Evolutionary conservation across 176 grass and related monocot species (phyloP).

Genomic region (Cenchrus purpureus): DNA sequence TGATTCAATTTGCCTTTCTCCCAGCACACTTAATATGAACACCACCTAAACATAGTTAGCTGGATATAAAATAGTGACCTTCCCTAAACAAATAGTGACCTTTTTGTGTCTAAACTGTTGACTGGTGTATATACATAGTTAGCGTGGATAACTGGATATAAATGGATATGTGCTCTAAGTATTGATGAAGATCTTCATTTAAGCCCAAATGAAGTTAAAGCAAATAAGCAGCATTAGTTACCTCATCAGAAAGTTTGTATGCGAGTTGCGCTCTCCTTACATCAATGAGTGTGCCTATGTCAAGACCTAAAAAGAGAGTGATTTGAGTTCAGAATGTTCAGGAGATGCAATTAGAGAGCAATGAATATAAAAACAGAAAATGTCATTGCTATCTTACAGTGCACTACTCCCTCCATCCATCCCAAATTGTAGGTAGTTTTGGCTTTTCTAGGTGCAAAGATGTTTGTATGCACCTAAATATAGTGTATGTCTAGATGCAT

Average conservation of each 20-base stretch:
- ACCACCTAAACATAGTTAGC: conserved; percentile 26
- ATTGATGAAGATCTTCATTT: neutral
- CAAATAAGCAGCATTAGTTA: conserved; percentile 42
- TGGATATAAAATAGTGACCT: conserved; percentile 29
- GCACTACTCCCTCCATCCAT: neutral
- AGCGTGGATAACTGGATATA: conserved; percentile 16
- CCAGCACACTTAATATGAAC: conserved; percentile 3
- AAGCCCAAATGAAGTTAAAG: conserved; percentile 37
- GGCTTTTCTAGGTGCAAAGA: too few species aligned
- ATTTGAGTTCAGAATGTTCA: conserved; percentile 17
- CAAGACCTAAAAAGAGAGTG: conserved; percentile 66
- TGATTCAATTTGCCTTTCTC: conserved; percentile 1
- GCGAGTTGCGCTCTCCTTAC: conserved; percentile 76
- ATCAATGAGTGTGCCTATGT: conserved; percentile 69
- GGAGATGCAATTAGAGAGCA: conserved; percentile 37
- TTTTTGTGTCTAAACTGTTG: neutral
- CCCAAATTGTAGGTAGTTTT: too few species aligned
- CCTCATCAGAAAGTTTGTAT: conserved; percentile 95
- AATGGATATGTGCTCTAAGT: neutral
- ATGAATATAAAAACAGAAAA: conserved; percentile 35
- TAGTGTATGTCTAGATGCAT: too few species aligned
- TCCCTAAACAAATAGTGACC: conserved; percentile 6
- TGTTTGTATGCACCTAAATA: too few species aligned
- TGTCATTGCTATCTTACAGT: neutral
- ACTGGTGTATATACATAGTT: conserved; percentile 1